Evolutionary conservation across 441 rosid genomes (phyloP).

Genomic region (Pelargonium citronellum): DNA sequence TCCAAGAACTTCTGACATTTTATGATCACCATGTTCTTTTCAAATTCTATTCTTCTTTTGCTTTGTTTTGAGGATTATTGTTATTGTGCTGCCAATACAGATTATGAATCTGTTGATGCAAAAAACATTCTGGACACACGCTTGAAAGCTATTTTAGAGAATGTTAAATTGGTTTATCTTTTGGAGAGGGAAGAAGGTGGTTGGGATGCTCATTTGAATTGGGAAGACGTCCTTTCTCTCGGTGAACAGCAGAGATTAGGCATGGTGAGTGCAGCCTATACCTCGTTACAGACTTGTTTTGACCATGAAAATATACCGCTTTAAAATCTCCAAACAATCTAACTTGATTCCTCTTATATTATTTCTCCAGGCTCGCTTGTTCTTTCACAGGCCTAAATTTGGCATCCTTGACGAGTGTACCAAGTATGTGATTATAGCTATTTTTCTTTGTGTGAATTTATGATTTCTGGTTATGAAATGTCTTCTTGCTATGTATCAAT

Average conservation of each 20-base stretch:
- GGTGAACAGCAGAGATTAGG: constrained; percentile 88
- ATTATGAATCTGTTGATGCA: constrained; percentile 33
- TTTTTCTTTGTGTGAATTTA: background rate
- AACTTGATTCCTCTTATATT: constrained; percentile 23
- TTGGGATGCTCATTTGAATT: constrained; percentile 78
- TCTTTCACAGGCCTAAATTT: constrained; percentile 90
- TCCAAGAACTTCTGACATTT: background rate
- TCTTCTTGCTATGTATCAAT: background rate
- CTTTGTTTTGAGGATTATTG: constrained; percentile 13
- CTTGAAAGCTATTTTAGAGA: constrained; percentile 73
- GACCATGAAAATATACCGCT: constrained; percentile 1
- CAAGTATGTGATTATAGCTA: constrained; percentile 49
- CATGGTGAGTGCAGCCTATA: constrained; percentile 1
- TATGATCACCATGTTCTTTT: constrained; percentile 8
- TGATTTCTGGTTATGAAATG: background rate
- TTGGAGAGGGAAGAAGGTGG: constrained; percentile 84
- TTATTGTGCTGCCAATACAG: constrained; percentile 36
- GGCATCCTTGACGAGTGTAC: constrained; percentile 99
- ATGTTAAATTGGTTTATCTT: constrained; percentile 78
- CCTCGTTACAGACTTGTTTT: background rate
- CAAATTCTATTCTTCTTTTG: background rate
- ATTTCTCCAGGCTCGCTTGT: constrained; percentile 67
- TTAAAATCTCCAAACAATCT: constrained; percentile 18
- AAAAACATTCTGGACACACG: constrained; percentile 45
- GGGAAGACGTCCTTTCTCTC: constrained; percentile 94